A percentile compares a stretch with the other conserved stretches of the same genome.
phyloP scores from a whole-genome alignment of 140 eudicot species.

The Senecio squalidus region DNA sequence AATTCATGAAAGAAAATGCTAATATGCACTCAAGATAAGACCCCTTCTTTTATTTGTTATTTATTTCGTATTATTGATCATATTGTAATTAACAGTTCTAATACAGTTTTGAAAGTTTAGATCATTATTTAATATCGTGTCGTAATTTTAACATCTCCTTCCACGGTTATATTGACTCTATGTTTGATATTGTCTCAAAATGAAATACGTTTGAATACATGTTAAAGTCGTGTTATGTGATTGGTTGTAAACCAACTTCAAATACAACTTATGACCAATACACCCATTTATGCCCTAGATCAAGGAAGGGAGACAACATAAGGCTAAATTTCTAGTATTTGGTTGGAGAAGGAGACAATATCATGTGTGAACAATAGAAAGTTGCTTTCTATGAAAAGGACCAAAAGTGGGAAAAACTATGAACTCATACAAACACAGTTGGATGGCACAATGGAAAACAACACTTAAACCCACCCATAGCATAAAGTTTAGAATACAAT shows the following conservation, averaged over 20 bases:
- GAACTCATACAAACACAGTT: slow-evolving; percentile 30
- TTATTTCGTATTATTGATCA: no score
- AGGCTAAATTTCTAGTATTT: slow-evolving; percentile 21
- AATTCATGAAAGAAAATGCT: no score
- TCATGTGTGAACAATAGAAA: slow-evolving; percentile 31
- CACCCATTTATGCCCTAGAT: slow-evolving; percentile 16
- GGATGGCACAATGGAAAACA: slow-evolving; percentile 32
- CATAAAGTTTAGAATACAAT: slow-evolving; percentile 1
- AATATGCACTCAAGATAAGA: no score
- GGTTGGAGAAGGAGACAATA: slow-evolving; percentile 31
- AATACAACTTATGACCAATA: neutral
- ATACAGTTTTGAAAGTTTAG: no score
- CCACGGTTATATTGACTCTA: no score
- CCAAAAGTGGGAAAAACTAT: slow-evolving; percentile 29
- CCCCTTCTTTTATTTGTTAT: no score
- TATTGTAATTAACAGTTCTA: no score
- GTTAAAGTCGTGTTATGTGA: neutral
- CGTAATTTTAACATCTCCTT: no score
- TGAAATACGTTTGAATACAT: neutral
- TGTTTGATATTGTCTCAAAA: no score
- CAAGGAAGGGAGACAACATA: slow-evolving; percentile 25
- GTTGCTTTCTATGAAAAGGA: slow-evolving; percentile 39
- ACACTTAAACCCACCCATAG: slow-evolving; percentile 22
- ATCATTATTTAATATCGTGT: no score
- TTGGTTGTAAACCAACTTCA: no score